These are phyloP conservation scores for Scheffersomyces cryptocercus DNA, from an alignment of 1,139 yeast genomes.

Conservation along the genomic window DNA sequence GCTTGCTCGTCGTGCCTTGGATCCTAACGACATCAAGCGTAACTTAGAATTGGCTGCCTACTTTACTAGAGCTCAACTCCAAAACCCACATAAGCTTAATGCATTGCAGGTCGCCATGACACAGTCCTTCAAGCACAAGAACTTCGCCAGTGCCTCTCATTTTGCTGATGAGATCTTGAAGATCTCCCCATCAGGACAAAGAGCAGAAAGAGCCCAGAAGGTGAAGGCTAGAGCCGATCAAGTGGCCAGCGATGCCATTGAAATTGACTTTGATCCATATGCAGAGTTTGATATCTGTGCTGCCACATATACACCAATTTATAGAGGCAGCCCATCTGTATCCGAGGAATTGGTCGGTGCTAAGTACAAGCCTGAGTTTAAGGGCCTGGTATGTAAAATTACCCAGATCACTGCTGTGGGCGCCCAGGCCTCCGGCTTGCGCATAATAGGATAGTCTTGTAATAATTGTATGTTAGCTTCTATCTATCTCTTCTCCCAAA, in stretches of 20 bases:
- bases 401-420: constrained; percentile 82
- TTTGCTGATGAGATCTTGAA: constrained; percentile 85
- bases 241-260: constrained; percentile 80
- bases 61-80: constrained; percentile 83
- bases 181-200: constrained; percentile 67
- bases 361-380: constrained; percentile 71
- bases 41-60: constrained; percentile 94
- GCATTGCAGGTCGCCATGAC: constrained; percentile 96
- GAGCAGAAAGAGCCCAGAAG: constrained; percentile 87
- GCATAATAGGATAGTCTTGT: constrained; percentile 39
- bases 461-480: too few relatives aligned
- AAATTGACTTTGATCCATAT: constrained; percentile 88
- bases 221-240: constrained; percentile 79
- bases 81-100: constrained; percentile 78
- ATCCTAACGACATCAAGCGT: constrained; percentile 71
- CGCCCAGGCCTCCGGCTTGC: constrained; percentile 93
- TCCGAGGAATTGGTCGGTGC: constrained; percentile 92
- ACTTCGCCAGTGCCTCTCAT: constrained; percentile 83
- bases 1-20: constrained; percentile 78
- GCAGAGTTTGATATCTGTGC: constrained; percentile 93
- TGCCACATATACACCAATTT: constrained; percentile 83
- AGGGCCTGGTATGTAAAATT: constrained; percentile 77
- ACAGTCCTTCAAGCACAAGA: constrained; percentile 84
- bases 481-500: too few relatives aligned
- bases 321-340: constrained; percentile 68